Evolutionary conservation across 768 basidiomycete species (phyloP), one percentile per base, ranked within the genome.

Genomic region (Tricholomella constricta): DNA sequence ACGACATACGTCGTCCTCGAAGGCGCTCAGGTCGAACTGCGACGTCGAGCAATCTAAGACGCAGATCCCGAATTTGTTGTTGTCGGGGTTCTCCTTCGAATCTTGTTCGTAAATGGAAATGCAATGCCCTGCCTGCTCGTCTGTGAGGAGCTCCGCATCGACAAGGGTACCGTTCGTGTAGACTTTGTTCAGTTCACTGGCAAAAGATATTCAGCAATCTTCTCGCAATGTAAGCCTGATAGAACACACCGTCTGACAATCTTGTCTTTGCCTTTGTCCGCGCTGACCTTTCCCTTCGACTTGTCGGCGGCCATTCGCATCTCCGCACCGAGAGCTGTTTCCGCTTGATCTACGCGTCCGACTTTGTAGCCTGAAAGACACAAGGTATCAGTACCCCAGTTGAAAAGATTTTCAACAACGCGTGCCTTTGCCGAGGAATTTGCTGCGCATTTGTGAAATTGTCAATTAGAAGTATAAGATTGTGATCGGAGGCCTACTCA

Each of bases 161-260:
- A 98, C 88, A 22, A 98, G 85, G 0, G 97, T 99, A 2, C 97
- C 97, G 46, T 92, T 92, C 0, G 97, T 99, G 66, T 95, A 91
- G 38, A 99, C 93, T 75, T 95, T 96, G 69, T 91, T 91, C 45
- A 99, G 78, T 62, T 95, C 97, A 43, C 89, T 89, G 64, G 20
- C 17, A 29, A 48, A 10, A n/a, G 7, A 3, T 37, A 23, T 1
- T 26, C 3, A 17, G 14, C n/a, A 3, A 6, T 25, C 8, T 9
- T 25, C 26, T 22, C 15, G 9, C 6, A 25, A 4, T 2, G 14
- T 5, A 25, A 17, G 22, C 12, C 14, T 10, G 8, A n/a, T 32
- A 12, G 20, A 15, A 61, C 70, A 46, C 52, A 85, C 87, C 93
- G 78, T 56, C 88, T 77, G 36, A 98, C 97, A 45, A 98, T 98